Conservation (phyloP, 1,284 basidiomycete genomes). For the Malassezia dermatis region DNA sequence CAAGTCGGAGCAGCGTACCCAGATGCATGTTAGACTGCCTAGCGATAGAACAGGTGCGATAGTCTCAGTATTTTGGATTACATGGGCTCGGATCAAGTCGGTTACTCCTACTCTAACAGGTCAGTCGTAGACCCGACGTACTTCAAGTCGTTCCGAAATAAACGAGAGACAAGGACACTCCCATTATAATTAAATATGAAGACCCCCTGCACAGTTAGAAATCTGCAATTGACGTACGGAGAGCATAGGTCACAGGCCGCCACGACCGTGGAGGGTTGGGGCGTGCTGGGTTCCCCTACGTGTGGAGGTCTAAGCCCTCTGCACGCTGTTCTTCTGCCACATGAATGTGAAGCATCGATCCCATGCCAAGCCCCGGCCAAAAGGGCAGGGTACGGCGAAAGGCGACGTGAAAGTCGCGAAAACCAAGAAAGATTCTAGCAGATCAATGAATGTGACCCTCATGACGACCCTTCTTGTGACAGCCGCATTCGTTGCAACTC, state of each 20-base stretch:
- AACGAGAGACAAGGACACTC: conserved; percentile 54
- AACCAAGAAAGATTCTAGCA: neutral
- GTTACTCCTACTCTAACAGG: conserved; percentile 21
- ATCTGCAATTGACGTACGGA: neutral
- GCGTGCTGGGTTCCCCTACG: neutral
- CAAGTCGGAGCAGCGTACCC: conserved; percentile 85
- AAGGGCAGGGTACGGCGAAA: neutral
- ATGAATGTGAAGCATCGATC: neutral
- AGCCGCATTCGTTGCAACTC: neutral
- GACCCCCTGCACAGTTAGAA: conserved; percentile 57
- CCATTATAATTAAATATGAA: conserved; percentile 98
- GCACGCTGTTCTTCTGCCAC: neutral
- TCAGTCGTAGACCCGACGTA: conserved; percentile 6
- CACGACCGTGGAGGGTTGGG: neutral
- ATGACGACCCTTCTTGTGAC: neutral
- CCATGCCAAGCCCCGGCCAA: neutral
- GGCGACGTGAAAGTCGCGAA: neutral
- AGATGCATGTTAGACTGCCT: conserved; percentile 93
- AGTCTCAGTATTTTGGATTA: conserved; percentile 91
- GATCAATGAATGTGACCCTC: neutral
- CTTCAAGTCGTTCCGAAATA: conserved; percentile 40
- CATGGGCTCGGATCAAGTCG: conserved; percentile 59
- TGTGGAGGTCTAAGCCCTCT: neutral
- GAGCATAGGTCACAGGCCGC: conserved; percentile 5
- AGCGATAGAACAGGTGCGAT: conserved; percentile 94